phyloP scores from a whole-genome alignment of 495 filamentous ascomycete genomes.

The Hypomontagnella monticulosa region DNA sequence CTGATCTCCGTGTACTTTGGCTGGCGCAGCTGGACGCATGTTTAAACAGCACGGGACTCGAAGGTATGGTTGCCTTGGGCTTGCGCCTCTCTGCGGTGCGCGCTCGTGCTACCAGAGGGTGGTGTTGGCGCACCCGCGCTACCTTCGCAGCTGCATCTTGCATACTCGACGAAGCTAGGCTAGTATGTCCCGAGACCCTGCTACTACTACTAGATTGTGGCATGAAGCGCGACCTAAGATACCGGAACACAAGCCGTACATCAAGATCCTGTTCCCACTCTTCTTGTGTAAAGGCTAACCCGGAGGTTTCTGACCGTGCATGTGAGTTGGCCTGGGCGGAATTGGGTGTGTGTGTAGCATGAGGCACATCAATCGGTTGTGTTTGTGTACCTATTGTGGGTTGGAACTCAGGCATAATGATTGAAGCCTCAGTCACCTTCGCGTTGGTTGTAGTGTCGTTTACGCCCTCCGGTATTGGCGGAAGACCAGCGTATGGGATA shows the following conservation, averaged over 20 bases:
- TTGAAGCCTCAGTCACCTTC: slow-evolving; percentile 34
- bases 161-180: slow-evolving; percentile 60
- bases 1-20: slow-evolving; percentile 75
- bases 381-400: slow-evolving; percentile 53
- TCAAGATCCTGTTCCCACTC: slow-evolving; percentile 93
- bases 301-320: slow-evolving; percentile 27
- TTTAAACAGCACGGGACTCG: slow-evolving; percentile 59
- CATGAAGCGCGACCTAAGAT: slow-evolving; percentile 79
- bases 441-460: slow-evolving; percentile 39
- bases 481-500: slow-evolving; percentile 65
- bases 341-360: slow-evolving; percentile 15
- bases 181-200: slow-evolving; percentile 46
- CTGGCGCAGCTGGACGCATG: slow-evolving; percentile 78
- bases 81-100: slow-evolving; percentile 60
- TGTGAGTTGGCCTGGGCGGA: slow-evolving; percentile 32
- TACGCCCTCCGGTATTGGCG: slow-evolving; percentile 60
- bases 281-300: slow-evolving; percentile 62
- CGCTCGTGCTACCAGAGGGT: slow-evolving; percentile 76
- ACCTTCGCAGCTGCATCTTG: slow-evolving; percentile 79
- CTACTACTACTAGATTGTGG: slow-evolving; percentile 42
- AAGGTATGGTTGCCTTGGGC: slow-evolving; percentile 61
- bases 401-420: slow-evolving; percentile 55
- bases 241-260: slow-evolving; percentile 86
- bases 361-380: slow-evolving; percentile 45
- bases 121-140: slow-evolving; percentile 83